Percentiles rank a stretch among this genome's conserved stretches.
Conservation (phyloP, 2,329 filamentous ascomycete genomes). For the Cytospora piceae region DNA sequence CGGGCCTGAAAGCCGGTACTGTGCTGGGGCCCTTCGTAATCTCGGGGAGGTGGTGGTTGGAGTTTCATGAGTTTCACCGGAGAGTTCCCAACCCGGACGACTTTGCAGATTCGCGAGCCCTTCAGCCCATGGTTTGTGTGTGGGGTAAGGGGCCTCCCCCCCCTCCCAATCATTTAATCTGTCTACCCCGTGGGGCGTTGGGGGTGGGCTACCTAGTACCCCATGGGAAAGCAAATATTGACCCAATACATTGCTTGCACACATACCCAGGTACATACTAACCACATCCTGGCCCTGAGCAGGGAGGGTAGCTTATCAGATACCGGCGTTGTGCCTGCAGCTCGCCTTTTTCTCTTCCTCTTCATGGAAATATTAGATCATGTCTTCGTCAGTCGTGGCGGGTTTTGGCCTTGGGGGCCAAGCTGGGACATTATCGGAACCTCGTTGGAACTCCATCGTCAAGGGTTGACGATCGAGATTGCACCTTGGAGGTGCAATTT, state of each 20-base stretch:
- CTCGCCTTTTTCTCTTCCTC: background rate
- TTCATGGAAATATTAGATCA: background rate
- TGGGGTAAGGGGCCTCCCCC: background rate
- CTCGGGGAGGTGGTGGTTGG: no score
- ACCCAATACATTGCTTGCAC: background rate
- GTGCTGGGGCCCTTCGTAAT: no score
- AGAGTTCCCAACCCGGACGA: background rate
- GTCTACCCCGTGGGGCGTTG: slow-evolving; percentile 1
- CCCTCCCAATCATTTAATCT: background rate
- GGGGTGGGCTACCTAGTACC: background rate
- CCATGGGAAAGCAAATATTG: background rate
- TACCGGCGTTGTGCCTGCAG: background rate
- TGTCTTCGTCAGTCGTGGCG: background rate
- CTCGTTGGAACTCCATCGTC: no score
- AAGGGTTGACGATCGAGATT: no score
- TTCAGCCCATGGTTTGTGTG: background rate
- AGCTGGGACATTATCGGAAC: no score
- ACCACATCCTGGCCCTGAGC: background rate
- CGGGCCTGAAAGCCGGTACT: no score
- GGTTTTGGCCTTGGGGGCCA: no score
- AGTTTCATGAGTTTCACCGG: background rate
- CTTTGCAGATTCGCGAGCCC: background rate
- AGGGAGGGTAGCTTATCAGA: slow-evolving; percentile 11
- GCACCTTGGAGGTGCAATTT: no score
- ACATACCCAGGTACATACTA: background rate